Percentiles rank a stretch among this genome's conserved stretches.
These are phyloP conservation scores for Pyrrhoderma noxium DNA, from an alignment of 1,284 basidiomycete genomes.

Conservation along the genomic window DNA sequence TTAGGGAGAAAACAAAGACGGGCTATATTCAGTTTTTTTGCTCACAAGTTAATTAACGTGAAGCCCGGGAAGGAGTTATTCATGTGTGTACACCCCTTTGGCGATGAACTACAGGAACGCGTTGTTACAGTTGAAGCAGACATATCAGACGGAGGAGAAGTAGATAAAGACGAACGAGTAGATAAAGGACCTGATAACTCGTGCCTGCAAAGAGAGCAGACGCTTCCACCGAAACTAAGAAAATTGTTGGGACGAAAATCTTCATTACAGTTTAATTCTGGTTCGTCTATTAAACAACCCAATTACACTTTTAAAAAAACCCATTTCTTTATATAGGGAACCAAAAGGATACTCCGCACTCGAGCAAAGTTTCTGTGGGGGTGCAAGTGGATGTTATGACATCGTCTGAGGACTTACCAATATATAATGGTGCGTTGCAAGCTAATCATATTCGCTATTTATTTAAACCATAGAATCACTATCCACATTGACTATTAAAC, in stretches of 20 bases:
- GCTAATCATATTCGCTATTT: too few species aligned
- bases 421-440: background rate
- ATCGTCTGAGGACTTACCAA: background rate
- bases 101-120: conserved; percentile 10
- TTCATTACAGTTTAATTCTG: background rate
- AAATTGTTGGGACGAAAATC: conserved; percentile 12
- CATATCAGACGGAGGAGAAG: conserved; percentile 3
- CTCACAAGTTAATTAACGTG: conserved; percentile 16
- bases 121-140: conserved; percentile 15
- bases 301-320: background rate
- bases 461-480: too few species aligned
- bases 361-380: conserved; percentile 6
- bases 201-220: conserved; percentile 2
- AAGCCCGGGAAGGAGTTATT: conserved; percentile 17
- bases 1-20: conserved; percentile 8
- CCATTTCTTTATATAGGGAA: too few species aligned
- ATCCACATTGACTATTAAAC: too few species aligned
- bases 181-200: conserved; percentile 8
- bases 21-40: conserved; percentile 15
- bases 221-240: conserved; percentile 15
- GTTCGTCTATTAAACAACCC: background rate
- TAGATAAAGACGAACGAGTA: background rate
- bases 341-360: background rate
- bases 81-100: conserved; percentile 3
- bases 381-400: conserved; percentile 5